Evolutionary conservation across 768 basidiomycete species (phyloP), one percentile per base, ranked within the genome.

Genomic region (Mycena belliarum): DNA sequence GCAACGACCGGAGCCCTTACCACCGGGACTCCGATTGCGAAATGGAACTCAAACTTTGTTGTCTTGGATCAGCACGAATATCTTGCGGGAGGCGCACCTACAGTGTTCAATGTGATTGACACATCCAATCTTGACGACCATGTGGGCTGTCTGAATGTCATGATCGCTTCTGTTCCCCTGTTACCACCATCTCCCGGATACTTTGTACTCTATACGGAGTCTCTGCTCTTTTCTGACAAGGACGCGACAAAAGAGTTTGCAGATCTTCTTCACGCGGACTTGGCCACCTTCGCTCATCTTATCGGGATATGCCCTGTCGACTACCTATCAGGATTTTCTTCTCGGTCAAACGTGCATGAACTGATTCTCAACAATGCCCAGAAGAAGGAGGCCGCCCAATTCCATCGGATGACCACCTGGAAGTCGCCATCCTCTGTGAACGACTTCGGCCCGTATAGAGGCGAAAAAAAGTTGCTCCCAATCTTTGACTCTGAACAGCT

Each of bases 71-170:
- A 59, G 3, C 67, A 60, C 11, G 73, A 75, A 48, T 78, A 79
- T 59, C 49, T 51, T 8, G 12, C 43, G 10, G n/a, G 33, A 14
- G 35, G 57, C 21, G 76, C 76, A 6, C 79, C 80, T 3, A 43
- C 68, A 14, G 42, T 53, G 1, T 83, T 81, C 64, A 69, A 79
- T 56, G 69, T 79, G 52, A 77, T 83, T 37, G 79, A 82, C 32
- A 78, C 81, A 1, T 81, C 80, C 26, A 81, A 83, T 57, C 67
- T 83, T 23, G 61, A 69, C 4, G 81, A 83, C 61, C 78, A 79
- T 60, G 38, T 78, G 11, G 81, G 80, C 0, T 64, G 80, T 18
- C 59, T 82, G 18, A 83, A 82, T 49, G 54, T 82, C 37, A 65
- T 83, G 4, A 46, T 74, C 25, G 66, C 68, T 9, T 63, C 75